Evolutionary conservation across 306 rosid species (phyloP), one percentile per base, ranked within the genome.

Genomic region (Quercus agrifolia): DNA sequence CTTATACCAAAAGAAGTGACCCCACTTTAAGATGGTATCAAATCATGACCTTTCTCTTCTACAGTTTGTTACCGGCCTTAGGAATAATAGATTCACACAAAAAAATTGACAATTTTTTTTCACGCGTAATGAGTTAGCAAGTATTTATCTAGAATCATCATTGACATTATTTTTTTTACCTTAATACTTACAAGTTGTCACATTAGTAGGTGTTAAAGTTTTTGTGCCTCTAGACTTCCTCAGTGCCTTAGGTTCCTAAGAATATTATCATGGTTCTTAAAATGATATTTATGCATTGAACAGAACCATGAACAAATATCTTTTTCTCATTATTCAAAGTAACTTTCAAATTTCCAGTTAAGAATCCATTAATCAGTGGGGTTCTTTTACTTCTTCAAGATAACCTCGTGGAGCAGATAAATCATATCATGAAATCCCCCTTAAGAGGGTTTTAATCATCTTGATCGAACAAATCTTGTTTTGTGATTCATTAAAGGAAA

Each of bases 291-390:
- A n/a, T 33, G 33, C 72, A 68, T 4, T 68, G 72, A 68, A 68
- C 17, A 19, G 20, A 35, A 68, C 52, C 17, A 4, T 41, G 28
- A n/a, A 68, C 52, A 33, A 19, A 6, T 63, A 63, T 63, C 70
- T 5, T 15, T 28, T 28, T 27, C 27, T 61, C 19, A 62, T 62
- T 62, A 46, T 57, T 74, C 23, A 20, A 77, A 56, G 69, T 31
- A 31, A 67, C 38, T 31, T 35, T 70, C 77, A 79, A 71, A 59
- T n/a, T 54, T 5, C 21, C 56, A 74, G n/a, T 70, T 57, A 56
- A 70, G 76, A 78, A 56, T 41, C 81, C 71, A 78, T 61, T 58
- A 71, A 57, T 28, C 72, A 79, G 78, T 62, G 78, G 77, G 78
- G 73, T 35, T 73, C 77, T 79, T 58, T 17, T 23, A 28, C 61